Base-by-base conservation (phyloP, 139 green algal genomes). In the Tetradesmus lagerheimii region DNA sequence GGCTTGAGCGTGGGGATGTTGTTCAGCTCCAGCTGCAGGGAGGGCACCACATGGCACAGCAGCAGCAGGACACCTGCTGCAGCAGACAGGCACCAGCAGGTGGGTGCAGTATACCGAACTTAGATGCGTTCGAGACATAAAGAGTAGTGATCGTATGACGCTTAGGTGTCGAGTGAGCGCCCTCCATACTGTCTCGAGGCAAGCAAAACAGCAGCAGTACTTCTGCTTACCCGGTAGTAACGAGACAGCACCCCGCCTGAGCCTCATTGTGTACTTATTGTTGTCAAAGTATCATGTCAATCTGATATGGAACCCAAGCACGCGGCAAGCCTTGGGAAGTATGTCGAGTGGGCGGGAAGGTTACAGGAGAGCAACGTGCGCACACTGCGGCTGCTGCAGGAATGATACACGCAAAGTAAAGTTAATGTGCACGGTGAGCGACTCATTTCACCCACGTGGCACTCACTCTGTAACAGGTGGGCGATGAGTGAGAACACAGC, bases 11-110 rank as follows among this genome's bases (percentile, higher is more conserved):
- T 43, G 8, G 85, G 85, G 31, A 90, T 90, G 15, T 62, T 18
- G 25, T 27, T 85, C 41, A 90, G 38, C 25, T 84, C 41, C 18
- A 41, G 27, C 43, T 84, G 45, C 71, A 78, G 14, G 3, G 71
- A 14, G n/a, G 39, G 38, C 37, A 66, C 29, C 15, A 89, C 18
- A 79, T 43, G 4, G 37, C 29, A 38, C 84, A 89, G 27, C 64
- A 89, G 38, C 62, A 89, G 38, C 62, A 89, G 34, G 29, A 57
- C 45, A 74, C 80, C 80, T 86, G 80, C 80, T 45, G 79, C 27
- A 83, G 31, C 35, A 53, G 34, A 16, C 20, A 71, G 57, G 20
- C 57, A 71, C 18, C 20, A 71, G 20, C 57, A n/a, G 57, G 20
- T 23, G 31, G 57, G 23, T 71, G 57, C 57, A 8, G 23, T 9